Conservation (phyloP, 2,329 filamentous ascomycete species). For the Coleophoma eucalyptorum region DNA sequence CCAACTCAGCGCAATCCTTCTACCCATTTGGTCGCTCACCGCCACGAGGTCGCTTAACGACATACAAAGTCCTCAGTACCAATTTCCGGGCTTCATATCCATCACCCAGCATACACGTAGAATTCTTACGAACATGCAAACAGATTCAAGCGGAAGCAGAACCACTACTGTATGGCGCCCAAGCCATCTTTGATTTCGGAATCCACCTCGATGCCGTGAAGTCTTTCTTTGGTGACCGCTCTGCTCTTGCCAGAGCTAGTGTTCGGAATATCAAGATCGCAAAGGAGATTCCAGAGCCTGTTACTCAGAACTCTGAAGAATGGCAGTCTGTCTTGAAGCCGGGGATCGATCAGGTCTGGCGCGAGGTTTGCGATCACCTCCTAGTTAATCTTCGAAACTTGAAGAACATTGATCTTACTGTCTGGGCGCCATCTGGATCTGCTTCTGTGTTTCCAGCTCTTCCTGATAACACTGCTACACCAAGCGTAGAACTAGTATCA, state of each 20-base stretch:
- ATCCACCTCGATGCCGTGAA: conserved; percentile 14
- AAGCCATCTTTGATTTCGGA: conserved; percentile 19
- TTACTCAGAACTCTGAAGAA: neutral
- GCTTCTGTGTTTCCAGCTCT: neutral
- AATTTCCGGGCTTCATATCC: conserved; percentile 15
- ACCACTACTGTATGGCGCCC: conserved; percentile 16
- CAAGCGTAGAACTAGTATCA: neutral
- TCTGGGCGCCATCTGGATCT: conserved; percentile 12
- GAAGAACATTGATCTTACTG: conserved; percentile 15
- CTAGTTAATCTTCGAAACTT: conserved; percentile 8
- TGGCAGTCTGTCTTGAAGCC: neutral
- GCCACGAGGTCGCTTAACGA: conserved; percentile 10
- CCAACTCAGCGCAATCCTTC: conserved; percentile 11
- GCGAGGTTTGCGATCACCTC: conserved; percentile 10
- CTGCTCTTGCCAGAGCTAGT: conserved; percentile 8
- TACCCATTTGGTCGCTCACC: conserved; percentile 14
- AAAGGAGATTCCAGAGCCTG: conserved; percentile 12
- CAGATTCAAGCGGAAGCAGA: conserved; percentile 18
- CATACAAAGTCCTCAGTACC: conserved; percentile 19
- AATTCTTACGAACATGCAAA: conserved; percentile 12
- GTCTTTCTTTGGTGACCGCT: conserved; percentile 17
- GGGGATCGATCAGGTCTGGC: conserved; percentile 12
- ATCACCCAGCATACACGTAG: conserved; percentile 7
- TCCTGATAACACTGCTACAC: neutral
- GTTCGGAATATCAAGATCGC: conserved; percentile 16